These are phyloP conservation scores for Pythium biforme DNA, from an alignment of 352 stramenopile species.

Conservation along the genomic window DNA sequence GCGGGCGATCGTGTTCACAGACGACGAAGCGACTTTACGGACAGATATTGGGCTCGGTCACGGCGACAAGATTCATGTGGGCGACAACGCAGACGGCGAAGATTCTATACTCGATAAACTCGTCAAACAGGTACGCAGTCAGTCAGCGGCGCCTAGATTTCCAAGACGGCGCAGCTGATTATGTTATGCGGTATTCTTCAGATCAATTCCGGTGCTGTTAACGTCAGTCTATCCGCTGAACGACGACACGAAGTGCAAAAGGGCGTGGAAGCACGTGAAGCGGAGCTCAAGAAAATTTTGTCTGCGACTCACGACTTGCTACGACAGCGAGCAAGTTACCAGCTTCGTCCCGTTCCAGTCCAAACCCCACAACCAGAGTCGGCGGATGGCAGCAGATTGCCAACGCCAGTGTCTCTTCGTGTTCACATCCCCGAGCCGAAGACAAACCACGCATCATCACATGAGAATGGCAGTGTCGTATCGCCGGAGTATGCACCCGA, in stretches of 20 bases:
- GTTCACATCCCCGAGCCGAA: background rate
- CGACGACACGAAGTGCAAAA: slow-evolving; percentile 85
- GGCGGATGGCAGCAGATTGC: background rate
- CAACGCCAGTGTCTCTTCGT: background rate
- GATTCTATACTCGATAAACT: slow-evolving; percentile 81
- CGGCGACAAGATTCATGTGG: slow-evolving; percentile 89
- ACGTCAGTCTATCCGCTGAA: slow-evolving; percentile 83
- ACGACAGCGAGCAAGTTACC: slow-evolving; percentile 46
- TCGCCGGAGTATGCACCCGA: slow-evolving; percentile 54
- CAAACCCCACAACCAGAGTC: background rate
- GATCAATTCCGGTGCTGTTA: slow-evolving; percentile 82
- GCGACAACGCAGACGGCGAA: slow-evolving; percentile 74
- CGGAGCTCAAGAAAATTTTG: slow-evolving; percentile 79
- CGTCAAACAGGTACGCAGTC: slow-evolving; percentile 63
- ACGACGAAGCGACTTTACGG: slow-evolving; percentile 66
- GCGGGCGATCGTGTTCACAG: slow-evolving; percentile 65
- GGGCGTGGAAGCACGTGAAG: slow-evolving; percentile 80
- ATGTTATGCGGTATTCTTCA: slow-evolving; percentile 16
- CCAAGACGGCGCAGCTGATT: background rate
- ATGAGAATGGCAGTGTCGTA: background rate
- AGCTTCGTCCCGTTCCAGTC: slow-evolving; percentile 24
- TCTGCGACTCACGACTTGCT: slow-evolving; percentile 83
- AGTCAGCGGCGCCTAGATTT: background rate
- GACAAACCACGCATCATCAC: slow-evolving; percentile 1
- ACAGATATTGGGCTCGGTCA: slow-evolving; percentile 83